Base-by-base conservation (phyloP, 495 filamentous ascomycete genomes). In the Xylaria venustula region DNA sequence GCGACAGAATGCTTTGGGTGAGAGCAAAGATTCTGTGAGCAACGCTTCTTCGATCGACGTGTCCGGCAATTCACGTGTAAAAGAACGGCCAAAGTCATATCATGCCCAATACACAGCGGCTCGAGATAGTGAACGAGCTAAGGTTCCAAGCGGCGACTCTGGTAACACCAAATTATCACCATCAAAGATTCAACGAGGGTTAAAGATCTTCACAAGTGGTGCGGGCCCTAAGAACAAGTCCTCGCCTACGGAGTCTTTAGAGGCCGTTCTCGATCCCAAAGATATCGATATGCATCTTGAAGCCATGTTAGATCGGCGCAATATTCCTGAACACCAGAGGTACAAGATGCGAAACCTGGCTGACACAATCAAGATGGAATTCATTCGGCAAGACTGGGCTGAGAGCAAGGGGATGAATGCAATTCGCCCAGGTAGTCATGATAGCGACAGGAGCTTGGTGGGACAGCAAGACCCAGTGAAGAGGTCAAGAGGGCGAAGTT, bases 301-400 rank as follows among this genome's bases (percentile, higher is more conserved):
- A 64, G 81, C 73, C 20, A 90, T 90, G 82, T 67, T 90, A 49
- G 90, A 96, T 74, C 85, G 90, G 28, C 83, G 92, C 57, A 95
- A 97, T 69, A 92, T 98, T 53, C 93, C 94, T 19, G 88, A 94
- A 64, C 90, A 96, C 60, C 92, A 96, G 81, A 83, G 92, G 54
- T 88, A 93, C 69, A 92, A 92, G 74, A 97, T 98, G 91, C 85
- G 94, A 28, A 91, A 85, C 30, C 78, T 98, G 50, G 90, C 91
- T 55, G 85, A 88, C 56, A 90, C 88, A 26, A 91, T 98, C 74
- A 98, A 98, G 75, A 88, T 88, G 63, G 92, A 98, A 61, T 96
- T 98, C 63, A 91, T 98, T 66, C 85, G 88, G 61, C 91, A 96
- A 67, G 89, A 97, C 67, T 89, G 87, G 75, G 84, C 86, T 0